These are phyloP conservation scores for Verticillium longisporum DNA, from an alignment of 2,329 filamentous ascomycete genomes.

Conservation along the genomic window DNA sequence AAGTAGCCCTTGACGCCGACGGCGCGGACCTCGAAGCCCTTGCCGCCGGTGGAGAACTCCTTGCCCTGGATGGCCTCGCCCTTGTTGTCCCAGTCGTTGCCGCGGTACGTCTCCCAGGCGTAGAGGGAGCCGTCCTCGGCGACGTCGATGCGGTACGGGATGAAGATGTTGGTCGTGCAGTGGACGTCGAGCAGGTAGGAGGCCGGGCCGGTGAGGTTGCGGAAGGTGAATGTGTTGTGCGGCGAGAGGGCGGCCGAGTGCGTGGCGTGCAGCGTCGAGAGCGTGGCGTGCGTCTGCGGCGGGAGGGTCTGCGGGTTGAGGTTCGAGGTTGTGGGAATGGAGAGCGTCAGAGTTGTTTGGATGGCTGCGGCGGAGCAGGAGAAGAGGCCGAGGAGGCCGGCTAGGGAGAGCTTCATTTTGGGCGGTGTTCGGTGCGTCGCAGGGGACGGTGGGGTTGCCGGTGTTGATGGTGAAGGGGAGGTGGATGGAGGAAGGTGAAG, in stretches of 20 bases:
- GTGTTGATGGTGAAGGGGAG: not conserved
- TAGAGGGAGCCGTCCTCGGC: constrained; percentile 37
- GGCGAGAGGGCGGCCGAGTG: constrained; percentile 57
- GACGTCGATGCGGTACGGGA: constrained; percentile 75
- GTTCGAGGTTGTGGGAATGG: constrained; percentile 29
- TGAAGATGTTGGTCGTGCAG: constrained; percentile 67
- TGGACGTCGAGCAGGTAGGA: constrained; percentile 81
- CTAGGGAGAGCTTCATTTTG: constrained; percentile 28
- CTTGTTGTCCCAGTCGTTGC: constrained; percentile 84
- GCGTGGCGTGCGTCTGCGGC: constrained; percentile 59
- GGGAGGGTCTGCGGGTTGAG: constrained; percentile 50
- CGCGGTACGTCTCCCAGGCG: constrained; percentile 80
- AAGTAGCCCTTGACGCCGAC: constrained; percentile 68
- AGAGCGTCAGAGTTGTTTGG: constrained; percentile 37
- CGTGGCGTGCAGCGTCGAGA: constrained; percentile 31
- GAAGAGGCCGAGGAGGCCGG: constrained; percentile 27
- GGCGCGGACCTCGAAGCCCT: constrained; percentile 54
- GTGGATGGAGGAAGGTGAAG: not conserved
- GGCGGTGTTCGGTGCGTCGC: constrained; percentile 4
- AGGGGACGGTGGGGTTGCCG: constrained; percentile 7
- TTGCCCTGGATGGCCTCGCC: constrained; percentile 49
- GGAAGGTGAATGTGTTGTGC: constrained; percentile 68
- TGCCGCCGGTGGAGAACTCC: constrained; percentile 15
- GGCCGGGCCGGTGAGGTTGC: constrained; percentile 55
- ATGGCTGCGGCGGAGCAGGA: constrained; percentile 18